Base-by-base conservation (phyloP, 768 basidiomycete species). In the Collybia nuda region DNA sequence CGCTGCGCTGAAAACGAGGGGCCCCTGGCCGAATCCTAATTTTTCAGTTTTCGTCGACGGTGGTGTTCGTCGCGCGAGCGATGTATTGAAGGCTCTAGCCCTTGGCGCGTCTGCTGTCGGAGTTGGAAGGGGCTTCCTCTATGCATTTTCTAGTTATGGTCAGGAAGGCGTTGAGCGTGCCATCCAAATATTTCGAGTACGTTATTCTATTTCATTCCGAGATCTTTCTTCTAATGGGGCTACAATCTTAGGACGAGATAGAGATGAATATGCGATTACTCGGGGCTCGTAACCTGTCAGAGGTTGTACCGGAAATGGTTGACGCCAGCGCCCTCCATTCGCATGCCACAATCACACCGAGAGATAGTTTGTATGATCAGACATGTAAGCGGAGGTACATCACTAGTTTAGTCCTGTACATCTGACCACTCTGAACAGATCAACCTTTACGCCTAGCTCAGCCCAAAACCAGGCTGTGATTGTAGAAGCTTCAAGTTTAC, bases 211-310 rank as follows among this genome's bases (percentile, higher is more conserved):
- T 17, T 23, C 9, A 32, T 32, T 32, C 15, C 14, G 17, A 9
- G 19, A 11, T 18, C 9, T 40, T 22, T 50, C 17, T 18, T 43
- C 26, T 19, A 29, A 15, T 15, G 8, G 52, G 15, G 24, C 14
- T 6, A 15, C 6, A 14, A 36, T 36, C 22, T n/a, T 62, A 96
- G 91, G 91, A 94, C 56, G 95, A 98, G 65, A 90, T 98, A 60
- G 90, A 94, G 74, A 97, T 97, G 95, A 93, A 95, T 69, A 80
- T 97, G 81, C 86, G 93, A 12, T 75, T 98, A 2, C 69, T 98
- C 17, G 95, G 95, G 5, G 93, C 93, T 1, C 82, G 78, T 5
- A 86, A 80, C 0, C 64, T 98, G 40, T 77, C 76, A 40, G 92
- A 97, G 28, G 71, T 98, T 53, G 80, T 82, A 0, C 90, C 88